Conservation (phyloP, 306 rosid species). For the Fragaria iinumae region DNA sequence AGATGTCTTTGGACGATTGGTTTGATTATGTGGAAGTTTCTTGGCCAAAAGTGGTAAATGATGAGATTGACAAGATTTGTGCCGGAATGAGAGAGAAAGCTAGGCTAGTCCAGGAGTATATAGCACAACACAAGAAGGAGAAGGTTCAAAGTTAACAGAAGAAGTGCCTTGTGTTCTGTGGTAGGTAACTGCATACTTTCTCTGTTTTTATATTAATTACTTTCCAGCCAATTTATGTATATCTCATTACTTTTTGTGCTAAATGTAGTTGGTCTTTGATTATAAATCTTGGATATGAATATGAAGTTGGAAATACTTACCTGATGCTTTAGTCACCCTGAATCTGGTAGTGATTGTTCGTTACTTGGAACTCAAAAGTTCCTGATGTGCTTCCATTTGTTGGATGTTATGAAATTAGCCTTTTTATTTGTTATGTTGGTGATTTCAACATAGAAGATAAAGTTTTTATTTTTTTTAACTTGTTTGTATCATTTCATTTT, state of each 20-base stretch:
- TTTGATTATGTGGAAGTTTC: constrained; percentile 1
- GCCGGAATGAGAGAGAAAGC: not conserved
- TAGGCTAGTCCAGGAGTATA: constrained; percentile 8
- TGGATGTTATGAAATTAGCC: not conserved
- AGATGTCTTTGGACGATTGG: constrained; percentile 3
- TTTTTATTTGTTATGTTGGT: not conserved
- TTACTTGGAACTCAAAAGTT: not conserved
- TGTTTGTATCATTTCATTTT: not conserved
- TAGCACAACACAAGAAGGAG: not conserved
- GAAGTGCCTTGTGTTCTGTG: not conserved
- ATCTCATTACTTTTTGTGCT: not conserved
- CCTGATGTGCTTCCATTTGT: not conserved
- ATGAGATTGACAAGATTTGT: constrained; percentile 2
- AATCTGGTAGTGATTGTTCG: not conserved
- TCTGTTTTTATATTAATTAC: not conserved
- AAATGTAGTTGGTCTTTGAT: not conserved
- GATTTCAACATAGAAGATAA: not conserved
- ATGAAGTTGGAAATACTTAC: not conserved
- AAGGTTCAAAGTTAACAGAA: not conserved
- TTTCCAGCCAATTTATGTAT: not conserved
- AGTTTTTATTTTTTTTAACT: not conserved
- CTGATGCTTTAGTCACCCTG: not conserved
- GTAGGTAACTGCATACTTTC: not conserved
- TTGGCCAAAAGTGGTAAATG: not conserved
- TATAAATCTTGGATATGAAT: not conserved